A percentile compares a stretch with the other conserved stretches of the same genome.
Evolutionary conservation across 176 grass and related monocot species (phyloP).

Genomic region (Metroxylon sagu): DNA sequence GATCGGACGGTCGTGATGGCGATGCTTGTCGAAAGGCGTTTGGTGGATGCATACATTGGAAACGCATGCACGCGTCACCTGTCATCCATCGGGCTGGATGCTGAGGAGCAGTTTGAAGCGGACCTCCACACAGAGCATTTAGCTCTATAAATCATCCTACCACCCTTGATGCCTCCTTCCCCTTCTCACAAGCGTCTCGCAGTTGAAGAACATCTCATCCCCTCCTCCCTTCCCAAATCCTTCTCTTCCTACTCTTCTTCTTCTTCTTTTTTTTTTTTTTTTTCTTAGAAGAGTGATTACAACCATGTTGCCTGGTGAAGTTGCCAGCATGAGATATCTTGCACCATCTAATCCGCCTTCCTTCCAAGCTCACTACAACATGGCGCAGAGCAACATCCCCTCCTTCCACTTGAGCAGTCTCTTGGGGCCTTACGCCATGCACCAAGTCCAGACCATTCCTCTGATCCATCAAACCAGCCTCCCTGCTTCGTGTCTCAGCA

Average conservation of each 20-base stretch:
- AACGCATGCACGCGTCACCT: neutral
- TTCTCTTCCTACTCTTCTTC: conserved; percentile 13
- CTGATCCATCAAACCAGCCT: conserved; percentile 28
- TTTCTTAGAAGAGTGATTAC: neutral
- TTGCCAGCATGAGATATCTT: conserved; percentile 65
- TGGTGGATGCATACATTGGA: conserved; percentile 7
- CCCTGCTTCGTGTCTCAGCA: conserved; percentile 13
- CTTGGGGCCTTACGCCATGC: neutral
- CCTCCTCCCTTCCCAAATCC: conserved; percentile 23
- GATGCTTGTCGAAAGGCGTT: conserved; percentile 17
- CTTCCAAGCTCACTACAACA: conserved; percentile 65
- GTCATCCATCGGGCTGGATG: conserved; percentile 8
- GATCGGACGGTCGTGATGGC: conserved; percentile 21
- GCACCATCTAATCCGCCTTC: conserved; percentile 32
- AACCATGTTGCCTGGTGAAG: conserved; percentile 71
- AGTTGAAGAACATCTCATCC: no score
- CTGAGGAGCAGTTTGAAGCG: neutral
- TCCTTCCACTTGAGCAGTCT: conserved; percentile 40
- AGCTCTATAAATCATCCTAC: conserved; percentile 67
- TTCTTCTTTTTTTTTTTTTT: conserved; percentile 7
- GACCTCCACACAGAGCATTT: neutral
- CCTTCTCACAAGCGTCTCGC: conserved; percentile 21
- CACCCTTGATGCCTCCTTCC: conserved; percentile 19
- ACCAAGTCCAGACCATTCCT: conserved; percentile 24
- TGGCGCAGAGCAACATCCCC: conserved; percentile 27